These are phyloP conservation scores for Aureobasidium sp. DNA, from an alignment of 2,329 filamentous ascomycete species.

Conservation along the genomic window DNA sequence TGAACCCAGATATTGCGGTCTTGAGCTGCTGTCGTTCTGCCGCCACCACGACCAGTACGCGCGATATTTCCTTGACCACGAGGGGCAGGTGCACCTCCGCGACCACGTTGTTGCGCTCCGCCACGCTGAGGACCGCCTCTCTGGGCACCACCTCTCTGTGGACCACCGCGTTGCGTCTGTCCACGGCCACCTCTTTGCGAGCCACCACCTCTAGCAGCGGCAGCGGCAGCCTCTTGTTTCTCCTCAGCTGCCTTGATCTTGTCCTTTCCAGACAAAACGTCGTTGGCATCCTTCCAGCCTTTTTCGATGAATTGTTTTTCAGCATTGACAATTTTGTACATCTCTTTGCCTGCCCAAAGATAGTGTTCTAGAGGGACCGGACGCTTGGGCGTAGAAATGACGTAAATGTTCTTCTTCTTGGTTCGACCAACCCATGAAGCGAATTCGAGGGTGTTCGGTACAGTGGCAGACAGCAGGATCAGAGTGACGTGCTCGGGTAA, in stretches of 20 bases:
- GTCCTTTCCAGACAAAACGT: conserved; percentile 82
- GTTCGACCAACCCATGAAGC: conserved; percentile 98
- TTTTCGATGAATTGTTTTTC: conserved; percentile 93
- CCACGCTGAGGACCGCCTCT: conserved; percentile 53
- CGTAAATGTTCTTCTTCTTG: conserved; percentile 99
- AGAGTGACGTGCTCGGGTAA: conserved; percentile 96
- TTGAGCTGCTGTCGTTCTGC: conserved; percentile 89
- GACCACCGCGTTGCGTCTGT: conserved; percentile 58
- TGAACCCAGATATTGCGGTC: conserved; percentile 98
- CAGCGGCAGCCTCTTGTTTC: conserved; percentile 53
- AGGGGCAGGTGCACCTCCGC: conserved; percentile 56
- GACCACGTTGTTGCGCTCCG: conserved; percentile 57
- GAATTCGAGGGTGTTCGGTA: conserved; percentile 98
- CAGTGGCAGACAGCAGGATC: conserved; percentile 94
- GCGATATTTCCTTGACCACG: conserved; percentile 87
- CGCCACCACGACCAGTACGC: conserved; percentile 84
- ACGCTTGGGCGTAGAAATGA: conserved; percentile 96
- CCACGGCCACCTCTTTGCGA: conserved; percentile 55
- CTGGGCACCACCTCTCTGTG: conserved; percentile 50
- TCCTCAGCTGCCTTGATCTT: conserved; percentile 67
- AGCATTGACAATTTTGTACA: conserved; percentile 94
- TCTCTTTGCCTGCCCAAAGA: conserved; percentile 93
- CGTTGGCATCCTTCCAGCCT: conserved; percentile 95
- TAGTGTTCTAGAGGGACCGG: conserved; percentile 97
- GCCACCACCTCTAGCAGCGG: conserved; percentile 56